These are phyloP conservation scores for Lachancea sp. DNA, from an alignment of 805 yeast species.

Conservation along the genomic window DNA sequence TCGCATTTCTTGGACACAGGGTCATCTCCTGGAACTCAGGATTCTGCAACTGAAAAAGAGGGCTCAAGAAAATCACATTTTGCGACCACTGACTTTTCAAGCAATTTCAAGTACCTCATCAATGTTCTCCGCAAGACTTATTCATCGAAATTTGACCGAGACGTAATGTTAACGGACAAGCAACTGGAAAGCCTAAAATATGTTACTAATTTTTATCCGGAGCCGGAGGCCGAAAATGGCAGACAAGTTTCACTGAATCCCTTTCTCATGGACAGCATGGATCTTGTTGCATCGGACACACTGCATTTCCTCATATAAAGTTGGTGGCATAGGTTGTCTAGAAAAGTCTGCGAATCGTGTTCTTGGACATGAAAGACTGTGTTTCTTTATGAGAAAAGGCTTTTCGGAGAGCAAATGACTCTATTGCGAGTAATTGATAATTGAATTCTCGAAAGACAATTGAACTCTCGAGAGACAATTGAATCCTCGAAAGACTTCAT, in stretches of 20 bases:
- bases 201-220: neutral
- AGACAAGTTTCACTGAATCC: neutral
- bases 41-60: neutral
- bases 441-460: neutral
- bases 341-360: no score
- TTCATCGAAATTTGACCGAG: neutral
- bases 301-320: neutral
- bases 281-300: neutral
- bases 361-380: no score
- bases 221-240: neutral
- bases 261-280: constrained; percentile 1
- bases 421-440: neutral
- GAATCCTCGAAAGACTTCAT: no score
- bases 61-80: neutral
- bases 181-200: neutral
- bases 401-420: no score
- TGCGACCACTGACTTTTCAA: neutral
- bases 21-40: neutral
- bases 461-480: no score
- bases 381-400: no score
- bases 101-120: constrained; percentile 7
- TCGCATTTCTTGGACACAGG: neutral
- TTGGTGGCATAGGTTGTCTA: neutral
- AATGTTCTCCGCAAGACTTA: constrained; percentile 6
- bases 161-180: neutral